Conservation (phyloP, 1,284 basidiomycete species). For the Ustilago sp. region DNA sequence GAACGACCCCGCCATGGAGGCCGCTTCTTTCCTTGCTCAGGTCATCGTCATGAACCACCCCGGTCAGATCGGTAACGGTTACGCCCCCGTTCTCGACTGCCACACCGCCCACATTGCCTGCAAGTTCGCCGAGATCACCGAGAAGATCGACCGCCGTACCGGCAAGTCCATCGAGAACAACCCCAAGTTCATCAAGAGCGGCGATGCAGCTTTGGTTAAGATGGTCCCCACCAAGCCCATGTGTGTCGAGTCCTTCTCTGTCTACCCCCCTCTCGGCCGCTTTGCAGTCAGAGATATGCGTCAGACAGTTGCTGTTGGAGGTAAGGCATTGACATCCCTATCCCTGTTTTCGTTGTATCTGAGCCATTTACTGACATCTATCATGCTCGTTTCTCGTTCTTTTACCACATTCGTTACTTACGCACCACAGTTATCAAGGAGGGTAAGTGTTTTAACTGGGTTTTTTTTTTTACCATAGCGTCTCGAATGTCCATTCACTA, state of each 20-base stretch:
- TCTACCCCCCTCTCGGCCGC: slow-evolving; percentile 99
- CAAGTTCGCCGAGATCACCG: slow-evolving; percentile 97
- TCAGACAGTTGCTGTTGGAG: slow-evolving; percentile 80
- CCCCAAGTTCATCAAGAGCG: slow-evolving; percentile 86
- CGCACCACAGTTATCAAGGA: no score
- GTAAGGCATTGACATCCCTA: slow-evolving; percentile 75
- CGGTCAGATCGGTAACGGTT: slow-evolving; percentile 98
- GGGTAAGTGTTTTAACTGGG: no score
- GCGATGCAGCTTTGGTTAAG: slow-evolving; percentile 89
- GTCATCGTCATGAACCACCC: slow-evolving; percentile 99
- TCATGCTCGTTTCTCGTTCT: not conserved
- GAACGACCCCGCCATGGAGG: slow-evolving; percentile 99
- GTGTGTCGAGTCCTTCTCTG: slow-evolving; percentile 97
- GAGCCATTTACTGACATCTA: not conserved
- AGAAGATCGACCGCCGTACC: slow-evolving; percentile 97
- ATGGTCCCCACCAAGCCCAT: slow-evolving; percentile 96
- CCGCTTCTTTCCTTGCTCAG: slow-evolving; percentile 99
- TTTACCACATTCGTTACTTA: no score
- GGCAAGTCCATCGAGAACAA: slow-evolving; percentile 88
- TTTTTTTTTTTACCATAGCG: no score
- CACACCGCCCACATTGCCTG: slow-evolving; percentile 99
- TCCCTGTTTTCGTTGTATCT: not conserved
- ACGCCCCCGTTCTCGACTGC: slow-evolving; percentile 98
- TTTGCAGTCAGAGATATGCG: slow-evolving; percentile 78
- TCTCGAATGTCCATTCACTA: not conserved